phyloP scores from a whole-genome alignment of 1,284 basidiomycete species.

The Melampsora americana region DNA sequence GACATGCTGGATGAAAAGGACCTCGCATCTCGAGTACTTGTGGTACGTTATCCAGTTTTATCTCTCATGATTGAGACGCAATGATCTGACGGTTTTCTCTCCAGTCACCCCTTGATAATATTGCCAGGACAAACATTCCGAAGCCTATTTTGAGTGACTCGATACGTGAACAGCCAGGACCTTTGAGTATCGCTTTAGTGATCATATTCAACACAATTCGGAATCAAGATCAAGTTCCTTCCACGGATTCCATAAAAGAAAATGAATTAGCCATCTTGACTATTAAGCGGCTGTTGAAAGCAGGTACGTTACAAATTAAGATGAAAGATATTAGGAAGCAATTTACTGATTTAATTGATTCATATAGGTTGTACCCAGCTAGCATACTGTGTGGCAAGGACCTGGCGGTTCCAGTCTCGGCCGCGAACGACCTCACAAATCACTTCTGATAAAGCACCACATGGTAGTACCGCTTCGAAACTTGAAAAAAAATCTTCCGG shows the following conservation, averaged over 20 bases:
- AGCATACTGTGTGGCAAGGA: not conserved
- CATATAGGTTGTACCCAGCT: not conserved
- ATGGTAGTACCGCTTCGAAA: no score
- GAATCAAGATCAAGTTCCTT: slow-evolving; percentile 5
- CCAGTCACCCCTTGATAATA: slow-evolving; percentile 19
- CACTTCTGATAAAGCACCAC: not conserved
- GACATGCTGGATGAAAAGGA: slow-evolving; percentile 82
- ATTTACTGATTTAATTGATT: no score
- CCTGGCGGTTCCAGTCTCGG: not conserved
- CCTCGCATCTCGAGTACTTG: slow-evolving; percentile 74
- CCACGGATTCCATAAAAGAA: not conserved
- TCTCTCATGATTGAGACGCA: not conserved
- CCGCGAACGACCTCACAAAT: not conserved
- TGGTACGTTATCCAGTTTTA: slow-evolving; percentile 58
- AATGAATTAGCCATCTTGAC: slow-evolving; percentile 6
- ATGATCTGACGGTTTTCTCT: not conserved
- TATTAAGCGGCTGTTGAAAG: slow-evolving; percentile 2
- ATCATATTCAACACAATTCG: slow-evolving; percentile 10
- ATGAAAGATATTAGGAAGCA: slow-evolving; percentile 10
- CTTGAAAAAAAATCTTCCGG: no score
- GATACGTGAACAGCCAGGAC: slow-evolving; percentile 10
- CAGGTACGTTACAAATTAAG: not conserved
- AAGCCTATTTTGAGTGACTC: not conserved
- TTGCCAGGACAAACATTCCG: not conserved
- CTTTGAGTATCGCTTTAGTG: slow-evolving; percentile 22